Percentiles rank a stretch among this genome's conserved stretches.
Conservation (phyloP, 345 rosid species). For the Gossypium ekmanianum region DNA sequence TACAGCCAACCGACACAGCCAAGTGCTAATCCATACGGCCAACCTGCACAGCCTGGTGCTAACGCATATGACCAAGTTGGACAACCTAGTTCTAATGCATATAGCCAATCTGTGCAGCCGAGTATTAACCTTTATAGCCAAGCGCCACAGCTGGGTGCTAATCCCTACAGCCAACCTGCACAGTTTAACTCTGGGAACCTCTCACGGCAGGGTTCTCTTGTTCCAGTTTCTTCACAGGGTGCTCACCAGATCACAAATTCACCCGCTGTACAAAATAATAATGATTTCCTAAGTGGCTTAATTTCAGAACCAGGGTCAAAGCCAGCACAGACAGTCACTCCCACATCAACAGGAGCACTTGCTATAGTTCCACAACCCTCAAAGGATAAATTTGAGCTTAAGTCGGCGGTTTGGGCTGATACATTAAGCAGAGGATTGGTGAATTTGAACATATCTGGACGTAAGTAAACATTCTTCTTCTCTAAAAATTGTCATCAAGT, state of each 20-base stretch:
- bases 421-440: conserved; percentile 92
- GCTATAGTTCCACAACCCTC: conserved; percentile 65
- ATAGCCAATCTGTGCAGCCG: conserved; percentile 17
- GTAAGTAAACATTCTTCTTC: conserved; percentile 43
- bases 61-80: not conserved
- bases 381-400: conserved; percentile 84
- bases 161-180: conserved; percentile 33
- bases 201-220: not conserved
- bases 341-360: conserved; percentile 62
- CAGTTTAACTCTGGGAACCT: conserved; percentile 15
- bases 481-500: not conserved
- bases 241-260: conserved; percentile 37
- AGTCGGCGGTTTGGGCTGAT: conserved; percentile 92
- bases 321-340: conserved; percentile 40
- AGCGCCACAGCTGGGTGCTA: not conserved
- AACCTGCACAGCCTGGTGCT: conserved; percentile 25
- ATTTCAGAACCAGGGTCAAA: conserved; percentile 43
- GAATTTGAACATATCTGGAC: conserved; percentile 89
- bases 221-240: not conserved
- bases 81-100: not conserved
- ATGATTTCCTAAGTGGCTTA: conserved; percentile 45
- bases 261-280: conserved; percentile 42
- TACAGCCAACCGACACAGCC: conserved; percentile 12
- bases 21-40: conserved; percentile 32
- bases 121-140: not conserved